These are phyloP conservation scores for Durusdinium trenchii DNA, from an alignment of 73 alveolate species.

Conservation along the genomic window DNA sequence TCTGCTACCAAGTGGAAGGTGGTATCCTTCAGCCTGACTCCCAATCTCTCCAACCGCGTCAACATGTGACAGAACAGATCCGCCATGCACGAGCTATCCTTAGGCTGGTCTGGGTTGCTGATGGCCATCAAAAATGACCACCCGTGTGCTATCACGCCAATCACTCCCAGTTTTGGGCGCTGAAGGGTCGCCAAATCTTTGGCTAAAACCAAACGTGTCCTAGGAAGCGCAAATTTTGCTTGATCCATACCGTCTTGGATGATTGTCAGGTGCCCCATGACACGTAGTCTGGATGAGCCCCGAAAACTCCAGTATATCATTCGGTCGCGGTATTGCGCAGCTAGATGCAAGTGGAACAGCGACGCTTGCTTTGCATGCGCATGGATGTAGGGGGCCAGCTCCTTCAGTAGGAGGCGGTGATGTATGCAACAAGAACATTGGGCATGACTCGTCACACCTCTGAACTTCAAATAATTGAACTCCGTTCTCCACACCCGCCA, in stretches of 20 bases:
- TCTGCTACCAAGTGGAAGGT: background rate
- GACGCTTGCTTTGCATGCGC: background rate
- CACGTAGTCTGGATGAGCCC: background rate
- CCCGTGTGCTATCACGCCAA: background rate
- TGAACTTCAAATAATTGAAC: conserved; percentile 12
- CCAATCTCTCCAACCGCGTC: background rate
- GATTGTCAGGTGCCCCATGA: background rate
- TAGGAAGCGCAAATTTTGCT: background rate
- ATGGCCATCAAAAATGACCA: background rate
- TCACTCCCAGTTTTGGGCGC: background rate
- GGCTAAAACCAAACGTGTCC: background rate
- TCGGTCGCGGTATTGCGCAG: background rate
- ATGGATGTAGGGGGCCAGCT: background rate
- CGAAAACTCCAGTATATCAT: background rate
- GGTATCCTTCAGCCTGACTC: background rate
- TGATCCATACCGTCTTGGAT: conserved; percentile 36
- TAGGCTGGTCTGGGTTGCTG: background rate
- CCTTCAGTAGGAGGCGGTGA: background rate
- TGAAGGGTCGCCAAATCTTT: background rate
- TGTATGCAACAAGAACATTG: background rate
- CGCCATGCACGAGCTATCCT: background rate
- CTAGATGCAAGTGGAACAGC: background rate
- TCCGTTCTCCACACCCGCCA: conserved; percentile 39
- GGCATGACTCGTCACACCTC: background rate
- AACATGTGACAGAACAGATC: background rate